Base-by-base conservation (phyloP, 495 filamentous ascomycete species). In the Neurospora pannonica region DNA sequence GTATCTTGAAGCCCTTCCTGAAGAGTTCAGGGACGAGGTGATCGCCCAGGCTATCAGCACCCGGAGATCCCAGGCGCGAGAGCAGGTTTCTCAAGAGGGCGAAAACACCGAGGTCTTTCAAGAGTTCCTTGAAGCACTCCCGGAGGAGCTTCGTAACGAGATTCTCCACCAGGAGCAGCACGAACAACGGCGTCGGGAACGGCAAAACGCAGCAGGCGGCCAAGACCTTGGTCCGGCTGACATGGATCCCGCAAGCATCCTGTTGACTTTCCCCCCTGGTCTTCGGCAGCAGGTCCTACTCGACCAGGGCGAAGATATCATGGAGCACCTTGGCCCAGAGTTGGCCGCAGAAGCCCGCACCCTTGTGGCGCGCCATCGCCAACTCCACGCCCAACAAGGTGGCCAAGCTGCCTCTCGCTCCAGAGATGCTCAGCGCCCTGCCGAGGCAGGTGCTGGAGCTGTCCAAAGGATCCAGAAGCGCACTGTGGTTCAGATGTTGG, bases 21-120 rank as follows among this genome's bases (percentile, higher is more conserved):
- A 99, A 74, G 96, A 98, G 48, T 89, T 98, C 70, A 89, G 96
- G 37, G 95, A 98, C 81, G 96, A 99, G 79, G 96, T 98, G 37
- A 91, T 99, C 46, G 93, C 94, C 82, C 89, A 93, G 67, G 93
- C 97, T 72, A 85, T 97, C 75, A 91, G 91, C 62, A 89, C 95
- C 71, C 90, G 95, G 71, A 91, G 96, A 77, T 91, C 92, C 8
- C 88, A 94, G 81, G 92, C 93, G 74, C 89, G 89, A 19, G 91
- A 93, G 73, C 86, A 87, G 38, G 87, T 86, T n/a, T 81, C 79
- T n/a, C 78, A 72, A 15, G 88, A 92, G 54, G 95, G 94, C 39
- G 92, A 97, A 79, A 90, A 93, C 78, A 92, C 94, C 3, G 94
- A 97, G 78, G 95, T 97, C 75, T 94, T 93, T 82, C 92, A 91